Percentiles rank a stretch among this genome's conserved stretches.
Evolutionary conservation across 2,329 filamentous ascomycete genomes (phyloP).

Genomic region (Fusarium palustre): DNA sequence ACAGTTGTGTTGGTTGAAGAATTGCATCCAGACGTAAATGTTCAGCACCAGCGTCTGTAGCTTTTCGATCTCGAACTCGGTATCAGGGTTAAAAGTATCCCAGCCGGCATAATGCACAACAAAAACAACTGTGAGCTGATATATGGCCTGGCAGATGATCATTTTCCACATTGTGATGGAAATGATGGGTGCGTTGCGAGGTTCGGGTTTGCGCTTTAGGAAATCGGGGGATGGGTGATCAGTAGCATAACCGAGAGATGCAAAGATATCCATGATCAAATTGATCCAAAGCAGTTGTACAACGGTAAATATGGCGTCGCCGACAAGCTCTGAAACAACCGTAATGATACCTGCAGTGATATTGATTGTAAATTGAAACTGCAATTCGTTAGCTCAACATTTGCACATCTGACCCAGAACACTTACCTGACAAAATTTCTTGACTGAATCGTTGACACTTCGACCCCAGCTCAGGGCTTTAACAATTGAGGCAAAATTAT

Average conservation of each 20-base stretch:
- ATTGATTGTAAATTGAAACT: conserved; percentile 77
- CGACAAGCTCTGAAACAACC: conserved; percentile 72
- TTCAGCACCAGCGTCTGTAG: conserved; percentile 81
- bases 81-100: conserved; percentile 66
- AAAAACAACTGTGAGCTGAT: conserved; percentile 69
- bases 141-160: conserved; percentile 71
- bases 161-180: conserved; percentile 74
- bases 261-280: conserved; percentile 77
- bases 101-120: conserved; percentile 71
- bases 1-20: conserved; percentile 86
- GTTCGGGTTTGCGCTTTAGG: conserved; percentile 64
- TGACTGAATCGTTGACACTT: conserved; percentile 74
- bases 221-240: conserved; percentile 70
- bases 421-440: conserved; percentile 72
- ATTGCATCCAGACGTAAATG: conserved; percentile 90
- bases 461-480: conserved; percentile 77
- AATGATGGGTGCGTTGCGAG: conserved; percentile 78
- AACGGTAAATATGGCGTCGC: conserved; percentile 70
- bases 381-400: conserved; percentile 5
- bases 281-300: conserved; percentile 78
- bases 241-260: conserved; percentile 72
- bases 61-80: conserved; percentile 49
- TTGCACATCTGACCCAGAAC: not conserved
- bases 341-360: conserved; percentile 75
- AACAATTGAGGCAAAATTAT: conserved; percentile 75